Conservation (phyloP, 2,329 filamentous ascomycete genomes). For the Cytospora paraplurivora region DNA sequence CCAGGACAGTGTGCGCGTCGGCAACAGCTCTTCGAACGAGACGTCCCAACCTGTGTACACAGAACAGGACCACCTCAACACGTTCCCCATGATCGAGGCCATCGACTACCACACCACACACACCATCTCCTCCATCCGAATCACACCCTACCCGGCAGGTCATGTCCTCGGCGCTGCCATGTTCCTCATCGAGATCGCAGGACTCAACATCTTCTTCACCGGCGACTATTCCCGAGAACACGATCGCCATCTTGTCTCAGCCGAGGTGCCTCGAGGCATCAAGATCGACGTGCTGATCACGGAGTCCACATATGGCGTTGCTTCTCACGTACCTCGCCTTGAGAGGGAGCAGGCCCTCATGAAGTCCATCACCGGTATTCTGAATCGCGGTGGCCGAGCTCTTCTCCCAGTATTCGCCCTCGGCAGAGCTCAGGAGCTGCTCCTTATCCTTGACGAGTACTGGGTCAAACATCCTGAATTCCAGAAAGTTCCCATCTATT, state of each 20-base stretch:
- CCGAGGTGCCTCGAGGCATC: slow-evolving; percentile 82
- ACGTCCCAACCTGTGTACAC: slow-evolving; percentile 82
- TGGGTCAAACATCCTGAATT: slow-evolving; percentile 89
- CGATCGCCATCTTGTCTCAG: slow-evolving; percentile 92
- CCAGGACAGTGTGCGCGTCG: slow-evolving; percentile 91
- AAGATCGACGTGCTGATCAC: slow-evolving; percentile 97
- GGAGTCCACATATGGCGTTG: slow-evolving; percentile 95
- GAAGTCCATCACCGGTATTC: slow-evolving; percentile 88
- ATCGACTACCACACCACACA: slow-evolving; percentile 99
- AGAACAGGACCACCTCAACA: slow-evolving; percentile 91
- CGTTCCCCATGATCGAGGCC: slow-evolving; percentile 91
- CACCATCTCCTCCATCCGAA: slow-evolving; percentile 92
- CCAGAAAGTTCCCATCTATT: slow-evolving; percentile 93
- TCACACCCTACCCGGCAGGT: slow-evolving; percentile 94
- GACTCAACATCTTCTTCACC: slow-evolving; percentile 95
- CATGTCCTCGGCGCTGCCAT: slow-evolving; percentile 98
- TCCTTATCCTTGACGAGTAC: slow-evolving; percentile 95
- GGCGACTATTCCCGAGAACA: slow-evolving; percentile 97
- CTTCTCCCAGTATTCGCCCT: slow-evolving; percentile 95
- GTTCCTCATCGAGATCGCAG: slow-evolving; percentile 97
- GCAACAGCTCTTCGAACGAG: slow-evolving; percentile 66
- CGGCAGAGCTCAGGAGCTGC: slow-evolving; percentile 87
- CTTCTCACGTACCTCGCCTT: slow-evolving; percentile 84
- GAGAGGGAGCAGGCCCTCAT: slow-evolving; percentile 93
- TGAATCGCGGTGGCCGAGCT: slow-evolving; percentile 89